Evolutionary conservation across 176 grass and related monocot species (phyloP).

Genomic region (Oryza meridionalis): DNA sequence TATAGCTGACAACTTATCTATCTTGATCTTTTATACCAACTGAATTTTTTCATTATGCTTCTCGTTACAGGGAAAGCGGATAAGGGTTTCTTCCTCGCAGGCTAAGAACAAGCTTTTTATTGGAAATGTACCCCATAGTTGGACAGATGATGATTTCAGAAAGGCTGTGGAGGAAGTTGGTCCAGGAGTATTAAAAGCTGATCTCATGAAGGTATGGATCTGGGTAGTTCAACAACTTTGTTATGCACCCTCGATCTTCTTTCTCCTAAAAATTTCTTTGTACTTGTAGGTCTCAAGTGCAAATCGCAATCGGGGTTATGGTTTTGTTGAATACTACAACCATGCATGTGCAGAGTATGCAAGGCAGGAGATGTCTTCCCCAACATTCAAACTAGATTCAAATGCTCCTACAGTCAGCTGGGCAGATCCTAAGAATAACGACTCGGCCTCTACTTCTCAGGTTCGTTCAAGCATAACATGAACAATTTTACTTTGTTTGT

Average conservation of each 20-base stretch:
- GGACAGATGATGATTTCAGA: conserved; percentile 76
- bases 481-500: not conserved
- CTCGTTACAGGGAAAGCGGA: conserved; percentile 64
- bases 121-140: conserved; percentile 83
- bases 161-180: conserved; percentile 72
- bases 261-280: conserved; percentile 29
- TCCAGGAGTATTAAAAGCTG: conserved; percentile 74
- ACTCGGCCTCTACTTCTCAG: conserved; percentile 65
- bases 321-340: conserved; percentile 93
- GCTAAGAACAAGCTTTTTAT: conserved; percentile 90
- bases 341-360: conserved; percentile 90
- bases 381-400: conserved; percentile 84
- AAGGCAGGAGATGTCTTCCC: conserved; percentile 73
- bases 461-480: conserved; percentile 44
- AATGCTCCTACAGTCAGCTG: conserved; percentile 81
- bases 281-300: conserved; percentile 54
- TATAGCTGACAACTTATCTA: not conserved
- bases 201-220: conserved; percentile 45
- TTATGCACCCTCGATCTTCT: conserved; percentile 13
- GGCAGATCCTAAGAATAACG: conserved; percentile 76
- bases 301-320: conserved; percentile 70
- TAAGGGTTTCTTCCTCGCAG: conserved; percentile 76
- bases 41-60: conserved; percentile 33
- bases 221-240: conserved; percentile 17
- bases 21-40: conserved; percentile 28